A percentile compares a stretch with the other conserved stretches of the same genome.
Conservation (phyloP, 169 alveolate species). For the Plasmodium ovale region DNA sequence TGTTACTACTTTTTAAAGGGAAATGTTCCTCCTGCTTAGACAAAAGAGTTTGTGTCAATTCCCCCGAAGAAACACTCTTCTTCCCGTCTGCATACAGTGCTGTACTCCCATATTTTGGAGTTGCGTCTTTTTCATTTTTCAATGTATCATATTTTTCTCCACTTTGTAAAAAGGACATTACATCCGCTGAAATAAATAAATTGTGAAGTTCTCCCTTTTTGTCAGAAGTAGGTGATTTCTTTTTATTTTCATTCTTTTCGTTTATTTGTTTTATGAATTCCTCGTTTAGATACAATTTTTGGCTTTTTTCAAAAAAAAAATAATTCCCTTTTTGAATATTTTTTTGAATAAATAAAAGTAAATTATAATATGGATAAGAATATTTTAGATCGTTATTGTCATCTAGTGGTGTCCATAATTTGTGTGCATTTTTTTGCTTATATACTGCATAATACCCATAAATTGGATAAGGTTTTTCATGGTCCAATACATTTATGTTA, state of each 20-base stretch:
- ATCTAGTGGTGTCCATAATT: slow-evolving; percentile 54
- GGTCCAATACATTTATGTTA: slow-evolving; percentile 52
- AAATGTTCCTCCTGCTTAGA: neutral
- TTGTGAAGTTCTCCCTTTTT: neutral
- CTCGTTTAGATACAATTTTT: slow-evolving; percentile 19
- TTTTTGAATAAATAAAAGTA: slow-evolving; percentile 69
- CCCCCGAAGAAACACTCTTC: neutral
- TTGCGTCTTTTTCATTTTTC: neutral
- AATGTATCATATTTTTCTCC: neutral
- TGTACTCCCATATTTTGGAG: too few relatives aligned
- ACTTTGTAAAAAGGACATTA: slow-evolving; percentile 2
- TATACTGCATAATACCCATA: slow-evolving; percentile 73
- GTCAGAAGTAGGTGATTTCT: neutral
- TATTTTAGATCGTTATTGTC: slow-evolving; percentile 28
- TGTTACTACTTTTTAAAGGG: slow-evolving; percentile 9
- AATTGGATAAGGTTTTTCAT: slow-evolving; percentile 73
- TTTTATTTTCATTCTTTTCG: slow-evolving; percentile 6
- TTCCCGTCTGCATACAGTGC: neutral
- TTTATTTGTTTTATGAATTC: slow-evolving; percentile 29
- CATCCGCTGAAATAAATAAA: neutral
- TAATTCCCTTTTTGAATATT: slow-evolving; percentile 42
- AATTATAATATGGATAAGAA: slow-evolving; percentile 67
- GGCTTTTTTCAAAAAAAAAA: slow-evolving; percentile 41
- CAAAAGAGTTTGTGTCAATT: neutral
- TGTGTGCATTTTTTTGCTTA: slow-evolving; percentile 16